Evolutionary conservation across 2,329 filamentous ascomycete genomes (phyloP).

Genomic region (Penicillium sp.): DNA sequence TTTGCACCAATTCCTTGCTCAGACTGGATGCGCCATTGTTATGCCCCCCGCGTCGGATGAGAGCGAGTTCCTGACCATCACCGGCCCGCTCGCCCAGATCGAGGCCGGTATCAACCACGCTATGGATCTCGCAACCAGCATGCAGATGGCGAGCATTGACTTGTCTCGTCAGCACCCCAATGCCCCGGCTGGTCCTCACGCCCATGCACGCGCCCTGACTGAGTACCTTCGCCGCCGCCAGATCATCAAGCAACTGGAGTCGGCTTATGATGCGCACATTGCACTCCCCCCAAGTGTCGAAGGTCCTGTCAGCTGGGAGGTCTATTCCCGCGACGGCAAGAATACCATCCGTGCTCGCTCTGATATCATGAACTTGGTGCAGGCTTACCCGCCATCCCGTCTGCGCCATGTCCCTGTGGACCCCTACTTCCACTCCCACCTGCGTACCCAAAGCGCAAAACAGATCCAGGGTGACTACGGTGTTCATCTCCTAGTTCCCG

Average conservation of each 20-base stretch:
- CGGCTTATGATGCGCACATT: slow-evolving; percentile 78
- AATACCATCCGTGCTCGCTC: slow-evolving; percentile 57
- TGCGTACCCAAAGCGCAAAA: slow-evolving; percentile 40
- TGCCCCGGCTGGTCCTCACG: slow-evolving; percentile 68
- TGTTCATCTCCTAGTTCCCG: slow-evolving; percentile 50
- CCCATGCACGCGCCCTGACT: slow-evolving; percentile 81
- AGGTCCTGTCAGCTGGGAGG: slow-evolving; percentile 75
- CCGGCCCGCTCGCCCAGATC: slow-evolving; percentile 74
- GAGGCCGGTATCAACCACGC: slow-evolving; percentile 75
- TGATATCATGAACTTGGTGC: slow-evolving; percentile 50
- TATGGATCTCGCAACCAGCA: slow-evolving; percentile 82
- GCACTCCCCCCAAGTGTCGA: slow-evolving; percentile 68
- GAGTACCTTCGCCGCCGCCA: slow-evolving; percentile 80
- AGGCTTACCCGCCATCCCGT: slow-evolving; percentile 48
- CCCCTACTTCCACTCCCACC: slow-evolving; percentile 50
- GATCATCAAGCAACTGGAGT: slow-evolving; percentile 80
- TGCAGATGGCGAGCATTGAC: slow-evolving; percentile 82
- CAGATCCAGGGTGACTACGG: slow-evolving; percentile 45
- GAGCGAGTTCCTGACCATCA: slow-evolving; percentile 78
- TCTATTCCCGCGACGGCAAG: slow-evolving; percentile 83
- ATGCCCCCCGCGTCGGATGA: slow-evolving; percentile 73
- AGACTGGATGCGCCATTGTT: slow-evolving; percentile 88
- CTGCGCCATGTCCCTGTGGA: slow-evolving; percentile 47
- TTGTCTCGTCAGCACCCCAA: slow-evolving; percentile 75
- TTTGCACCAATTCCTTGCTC: slow-evolving; percentile 79